Evolutionary conservation across 2,329 filamentous ascomycete species (phyloP).

Genomic region (Aspergillus puulaauensis): DNA sequence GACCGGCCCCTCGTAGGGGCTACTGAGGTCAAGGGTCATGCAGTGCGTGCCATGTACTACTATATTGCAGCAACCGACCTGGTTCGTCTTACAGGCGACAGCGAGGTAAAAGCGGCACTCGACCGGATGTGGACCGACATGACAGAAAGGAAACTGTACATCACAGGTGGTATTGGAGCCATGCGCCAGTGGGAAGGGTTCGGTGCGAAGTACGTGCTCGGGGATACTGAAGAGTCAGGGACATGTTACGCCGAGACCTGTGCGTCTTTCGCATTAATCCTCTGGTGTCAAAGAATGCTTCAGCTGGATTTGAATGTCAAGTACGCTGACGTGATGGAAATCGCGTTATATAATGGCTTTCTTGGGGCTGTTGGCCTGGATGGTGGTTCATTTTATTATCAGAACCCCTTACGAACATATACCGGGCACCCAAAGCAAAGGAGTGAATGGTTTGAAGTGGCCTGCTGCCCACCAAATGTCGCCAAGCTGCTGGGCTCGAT

Average conservation of each 20-base stretch:
- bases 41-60: conserved; percentile 62
- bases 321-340: conserved; percentile 61
- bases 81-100: conserved; percentile 32
- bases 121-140: conserved; percentile 59
- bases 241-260: conserved; percentile 65
- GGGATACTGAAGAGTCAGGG: conserved; percentile 59
- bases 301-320: conserved; percentile 53
- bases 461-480: conserved; percentile 63
- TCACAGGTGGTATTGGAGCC: conserved; percentile 61
- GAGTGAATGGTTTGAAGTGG: conserved; percentile 59
- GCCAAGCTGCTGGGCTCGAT: conserved; percentile 53
- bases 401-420: conserved; percentile 60
- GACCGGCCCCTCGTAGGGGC: conserved; percentile 1
- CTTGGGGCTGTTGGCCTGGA: conserved; percentile 58
- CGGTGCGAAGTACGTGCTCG: conserved; percentile 59
- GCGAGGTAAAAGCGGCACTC: conserved; percentile 37
- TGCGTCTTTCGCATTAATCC: conserved; percentile 60
- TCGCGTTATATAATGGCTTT: conserved; percentile 61
- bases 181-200: conserved; percentile 61
- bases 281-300: conserved; percentile 58
- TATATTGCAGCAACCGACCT: conserved; percentile 60
- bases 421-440: conserved; percentile 51
- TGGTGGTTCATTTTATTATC: conserved; percentile 61
- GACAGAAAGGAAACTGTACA: conserved; percentile 61
- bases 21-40: conserved; percentile 54